Percentiles rank a stretch among this genome's conserved stretches.
Conservation (phyloP, 331 rosid genomes). For the Ulmus americana region DNA sequence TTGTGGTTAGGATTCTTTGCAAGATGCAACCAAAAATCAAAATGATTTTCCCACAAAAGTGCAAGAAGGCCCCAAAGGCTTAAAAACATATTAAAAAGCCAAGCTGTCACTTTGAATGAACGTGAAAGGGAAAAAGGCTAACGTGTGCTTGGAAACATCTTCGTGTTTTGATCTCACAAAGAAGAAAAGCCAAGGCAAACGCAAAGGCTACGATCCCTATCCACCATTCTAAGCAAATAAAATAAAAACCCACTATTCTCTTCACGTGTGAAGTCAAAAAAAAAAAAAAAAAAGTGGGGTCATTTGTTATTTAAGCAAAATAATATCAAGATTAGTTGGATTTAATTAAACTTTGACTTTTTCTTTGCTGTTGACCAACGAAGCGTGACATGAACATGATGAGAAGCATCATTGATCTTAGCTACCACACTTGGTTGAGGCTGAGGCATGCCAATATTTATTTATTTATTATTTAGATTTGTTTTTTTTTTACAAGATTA, state of each 20-base stretch:
- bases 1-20: conserved; percentile 14
- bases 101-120: conserved; percentile 29
- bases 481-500: too few species aligned
- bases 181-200: background rate
- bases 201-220: conserved; percentile 20
- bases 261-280: conserved; percentile 33
- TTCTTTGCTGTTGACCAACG: conserved; percentile 1
- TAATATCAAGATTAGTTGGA: background rate
- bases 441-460: too few species aligned
- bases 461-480: too few species aligned
- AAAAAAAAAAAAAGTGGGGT: background rate
- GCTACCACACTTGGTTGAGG: too few species aligned
- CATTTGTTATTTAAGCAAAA: conserved; percentile 3
- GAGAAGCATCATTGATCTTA: background rate
- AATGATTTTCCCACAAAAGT: background rate
- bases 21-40: conserved; percentile 15
- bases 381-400: conserved; percentile 6
- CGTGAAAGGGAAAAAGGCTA: conserved; percentile 13
- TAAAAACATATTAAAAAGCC: conserved; percentile 13
- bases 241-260: conserved; percentile 16
- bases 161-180: conserved; percentile 16
- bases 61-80: background rate
- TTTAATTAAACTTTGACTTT: conserved; percentile 27
- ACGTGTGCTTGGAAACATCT: background rate
- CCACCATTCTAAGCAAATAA: conserved; percentile 35